Evolutionary conservation across 495 filamentous ascomycete species (phyloP), one percentile per base, ranked within the genome.

Genomic region (Barbatosphaeria neglecta): DNA sequence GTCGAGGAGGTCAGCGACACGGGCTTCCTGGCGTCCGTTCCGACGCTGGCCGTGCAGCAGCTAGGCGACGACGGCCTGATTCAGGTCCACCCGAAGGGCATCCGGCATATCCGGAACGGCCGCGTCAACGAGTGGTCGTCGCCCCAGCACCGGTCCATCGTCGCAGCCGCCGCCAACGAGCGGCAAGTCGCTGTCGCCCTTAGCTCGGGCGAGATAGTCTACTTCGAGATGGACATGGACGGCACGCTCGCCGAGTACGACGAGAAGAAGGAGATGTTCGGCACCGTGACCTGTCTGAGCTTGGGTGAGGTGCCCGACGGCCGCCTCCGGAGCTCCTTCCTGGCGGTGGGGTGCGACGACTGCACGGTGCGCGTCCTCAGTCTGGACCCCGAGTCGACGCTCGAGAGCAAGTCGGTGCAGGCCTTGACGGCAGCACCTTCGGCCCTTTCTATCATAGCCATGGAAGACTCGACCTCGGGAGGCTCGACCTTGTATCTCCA

Each of bases 281-380:
- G 87, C n/a, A 94, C 88, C 0, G 87, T 99, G 17, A 96, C 88
- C 15, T 90, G 84, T 42, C 70, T 99, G 15, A 94, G 88, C 57
- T 71, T 99, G 47, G 93, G 90, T n/a, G 82, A 88, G 40, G 89
- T 97, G 16, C 90, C 90, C 0, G 85, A 92, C 62, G 93, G 93
- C 20, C 77, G 87, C 17, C 66, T 87, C 38, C 73, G 92, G 51
- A 90, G 86, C 55, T 82, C 84, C 3, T 97, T 90, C 66, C 68
- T 97, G 35, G 93, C 93, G 46, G 93, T 99, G 44, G 93, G 93
- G 10, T 96, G 90, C 60, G 90, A 95, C 58, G 93, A 99, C 59
- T 88, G 86, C 25, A 95, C 93, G 2, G 88, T 99, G 35, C 82
- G 93, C 37, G 88, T 99, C 40, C 73, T 95, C 40, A 90, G 83